These are phyloP conservation scores for Lentinus tigrinus DNA, from an alignment of 768 basidiomycete species.

Conservation along the genomic window DNA sequence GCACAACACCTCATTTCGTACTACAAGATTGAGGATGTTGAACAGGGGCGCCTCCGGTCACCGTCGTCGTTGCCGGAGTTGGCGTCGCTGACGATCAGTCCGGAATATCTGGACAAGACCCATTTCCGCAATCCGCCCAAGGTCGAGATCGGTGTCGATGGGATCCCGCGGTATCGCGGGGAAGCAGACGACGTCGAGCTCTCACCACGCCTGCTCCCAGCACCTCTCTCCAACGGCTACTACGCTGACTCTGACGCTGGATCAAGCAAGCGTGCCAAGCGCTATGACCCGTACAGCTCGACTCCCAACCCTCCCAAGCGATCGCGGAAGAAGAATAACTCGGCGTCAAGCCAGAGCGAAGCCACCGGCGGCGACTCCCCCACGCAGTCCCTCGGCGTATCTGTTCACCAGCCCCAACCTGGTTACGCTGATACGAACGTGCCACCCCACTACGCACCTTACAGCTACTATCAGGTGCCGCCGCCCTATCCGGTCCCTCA, in stretches of 20 bases:
- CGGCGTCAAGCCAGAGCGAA: conserved; percentile 18
- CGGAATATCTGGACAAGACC: conserved; percentile 85
- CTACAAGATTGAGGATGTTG: conserved; percentile 90
- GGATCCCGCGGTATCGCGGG: conserved; percentile 77
- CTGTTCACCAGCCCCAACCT: conserved; percentile 14
- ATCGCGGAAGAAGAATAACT: conserved; percentile 24
- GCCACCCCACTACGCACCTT: conserved; percentile 15
- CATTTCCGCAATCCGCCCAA: conserved; percentile 91
- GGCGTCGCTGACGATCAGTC: conserved; percentile 79
- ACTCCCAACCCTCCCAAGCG: conserved; percentile 20
- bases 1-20: conserved; percentile 94
- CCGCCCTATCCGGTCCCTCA: conserved; percentile 11
- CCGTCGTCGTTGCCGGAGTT: conserved; percentile 90
- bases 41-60: conserved; percentile 80
- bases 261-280: conserved; percentile 29
- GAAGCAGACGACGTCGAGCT: conserved; percentile 67
- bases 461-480: conserved; percentile 19
- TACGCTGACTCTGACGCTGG: conserved; percentile 22
- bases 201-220: conserved; percentile 29
- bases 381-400: conserved; percentile 5
- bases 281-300: conserved; percentile 32
- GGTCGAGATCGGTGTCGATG: conserved; percentile 83
- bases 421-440: conserved; percentile 11
- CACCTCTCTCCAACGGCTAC: conserved; percentile 22
- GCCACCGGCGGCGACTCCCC: conserved; percentile 16